Evolutionary conservation across 305 asterid species (phyloP).

Genomic region (Fraxinus paxiana): DNA sequence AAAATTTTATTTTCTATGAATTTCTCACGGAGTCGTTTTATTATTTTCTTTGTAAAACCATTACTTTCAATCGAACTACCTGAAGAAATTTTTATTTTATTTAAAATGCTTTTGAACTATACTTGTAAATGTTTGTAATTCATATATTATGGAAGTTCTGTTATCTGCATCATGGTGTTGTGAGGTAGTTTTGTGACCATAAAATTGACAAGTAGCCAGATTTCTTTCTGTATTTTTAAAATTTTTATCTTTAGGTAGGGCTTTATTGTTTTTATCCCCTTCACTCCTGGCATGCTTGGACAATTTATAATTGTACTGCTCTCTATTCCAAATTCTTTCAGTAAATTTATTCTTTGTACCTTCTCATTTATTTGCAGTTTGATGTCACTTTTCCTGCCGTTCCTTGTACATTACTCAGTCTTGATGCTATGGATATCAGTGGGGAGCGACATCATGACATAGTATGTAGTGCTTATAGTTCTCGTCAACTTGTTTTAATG

Average conservation of each 20-base stretch:
- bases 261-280: not conserved
- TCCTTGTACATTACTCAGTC: slow-evolving; percentile 85
- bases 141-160: not conserved
- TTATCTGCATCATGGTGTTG: not conserved
- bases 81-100: not conserved
- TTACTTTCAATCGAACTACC: not conserved
- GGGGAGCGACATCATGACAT: slow-evolving; percentile 94
- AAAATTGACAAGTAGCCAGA: not conserved
- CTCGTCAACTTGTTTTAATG: slow-evolving; percentile 12
- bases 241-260: not conserved
- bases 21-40: slow-evolving; percentile 14
- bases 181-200: not conserved
- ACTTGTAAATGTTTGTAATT: not conserved
- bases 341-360: slow-evolving; percentile 17
- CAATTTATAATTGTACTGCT: not conserved
- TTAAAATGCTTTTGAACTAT: not conserved
- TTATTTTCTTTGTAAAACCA: slow-evolving; percentile 1
- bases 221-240: not conserved
- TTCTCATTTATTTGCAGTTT: slow-evolving; percentile 57
- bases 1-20: not conserved
- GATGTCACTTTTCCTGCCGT: slow-evolving; percentile 80
- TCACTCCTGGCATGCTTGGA: slow-evolving; percentile 3
- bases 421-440: slow-evolving; percentile 96
- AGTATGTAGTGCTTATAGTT: slow-evolving; percentile 46
- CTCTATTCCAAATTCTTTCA: slow-evolving; percentile 11